Conservation (phyloP, 306 rosid genomes). For the Vigna angularis region DNA sequence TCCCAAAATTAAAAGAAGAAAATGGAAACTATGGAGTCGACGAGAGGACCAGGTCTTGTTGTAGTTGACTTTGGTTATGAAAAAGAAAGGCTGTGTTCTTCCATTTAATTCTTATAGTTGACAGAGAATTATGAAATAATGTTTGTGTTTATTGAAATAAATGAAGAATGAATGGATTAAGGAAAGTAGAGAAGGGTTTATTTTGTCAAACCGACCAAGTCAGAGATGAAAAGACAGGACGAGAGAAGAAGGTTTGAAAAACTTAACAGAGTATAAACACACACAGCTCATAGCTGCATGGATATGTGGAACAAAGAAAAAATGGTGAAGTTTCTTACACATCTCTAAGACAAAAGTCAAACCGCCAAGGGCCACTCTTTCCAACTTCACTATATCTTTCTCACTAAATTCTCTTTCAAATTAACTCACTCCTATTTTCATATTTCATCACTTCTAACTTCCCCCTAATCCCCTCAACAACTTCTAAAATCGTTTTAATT, state of each 20-base stretch:
- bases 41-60: neutral
- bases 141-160: too few relatives aligned
- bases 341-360: conserved; percentile 35
- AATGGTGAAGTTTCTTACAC: too few relatives aligned
- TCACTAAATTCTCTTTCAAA: neutral
- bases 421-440: neutral
- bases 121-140: too few relatives aligned
- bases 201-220: conserved; percentile 71
- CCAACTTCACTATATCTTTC: conserved; percentile 9
- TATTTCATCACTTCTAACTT: too few relatives aligned
- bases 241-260: conserved; percentile 24
- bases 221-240: conserved; percentile 32
- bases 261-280: conserved; percentile 35
- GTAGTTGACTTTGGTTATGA: neutral
- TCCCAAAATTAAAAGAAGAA: neutral
- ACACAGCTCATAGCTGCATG: conserved; percentile 49
- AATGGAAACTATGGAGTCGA: neutral
- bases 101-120: neutral
- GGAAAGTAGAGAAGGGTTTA: neutral
- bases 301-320: neutral
- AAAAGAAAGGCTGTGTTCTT: neutral
- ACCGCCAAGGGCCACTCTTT: conserved; percentile 52
- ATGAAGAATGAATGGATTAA: too few relatives aligned
- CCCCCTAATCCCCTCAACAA: too few relatives aligned
- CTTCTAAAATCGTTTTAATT: too few relatives aligned